A percentile compares a stretch with the other conserved stretches of the same genome.
Conservation (phyloP, 2,329 filamentous ascomycete genomes). For the Fusarium torulosum region DNA sequence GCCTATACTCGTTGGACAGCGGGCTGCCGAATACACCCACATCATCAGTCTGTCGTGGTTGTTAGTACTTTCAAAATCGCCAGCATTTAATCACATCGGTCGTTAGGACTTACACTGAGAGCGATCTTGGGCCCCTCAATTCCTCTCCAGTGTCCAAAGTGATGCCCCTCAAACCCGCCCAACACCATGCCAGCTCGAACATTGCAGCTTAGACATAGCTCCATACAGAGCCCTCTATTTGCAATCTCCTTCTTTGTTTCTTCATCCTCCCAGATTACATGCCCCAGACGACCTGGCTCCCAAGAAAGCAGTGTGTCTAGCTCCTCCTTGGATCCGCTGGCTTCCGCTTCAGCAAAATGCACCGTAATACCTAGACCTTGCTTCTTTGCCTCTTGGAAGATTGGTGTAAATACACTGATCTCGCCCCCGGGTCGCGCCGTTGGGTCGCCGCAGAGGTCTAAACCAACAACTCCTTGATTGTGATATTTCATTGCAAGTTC, state of each 20-base stretch:
- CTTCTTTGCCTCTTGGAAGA: constrained; percentile 68
- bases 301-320: constrained; percentile 74
- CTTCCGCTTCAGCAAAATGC: constrained; percentile 80
- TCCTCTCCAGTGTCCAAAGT: constrained; percentile 80
- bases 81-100: not conserved
- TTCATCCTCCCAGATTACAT: constrained; percentile 81
- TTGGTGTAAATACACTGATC: constrained; percentile 68
- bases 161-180: constrained; percentile 76
- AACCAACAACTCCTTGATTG: constrained; percentile 71
- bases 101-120: constrained; percentile 70
- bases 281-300: constrained; percentile 76
- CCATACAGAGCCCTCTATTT: constrained; percentile 70
- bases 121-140: constrained; percentile 71
- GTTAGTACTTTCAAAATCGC: constrained; percentile 12
- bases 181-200: constrained; percentile 79
- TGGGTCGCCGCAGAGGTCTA: constrained; percentile 86
- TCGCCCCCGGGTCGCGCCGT: constrained; percentile 63
- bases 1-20: constrained; percentile 80
- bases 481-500: constrained; percentile 70
- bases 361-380: constrained; percentile 74
- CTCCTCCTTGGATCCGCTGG: constrained; percentile 69
- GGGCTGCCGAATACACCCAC: constrained; percentile 84
- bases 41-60: constrained; percentile 76
- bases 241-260: constrained; percentile 67
- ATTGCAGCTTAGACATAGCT: constrained; percentile 85